Conservation (phyloP, 371 early-diverging fungal genomes). For the Mucor saturninus region DNA sequence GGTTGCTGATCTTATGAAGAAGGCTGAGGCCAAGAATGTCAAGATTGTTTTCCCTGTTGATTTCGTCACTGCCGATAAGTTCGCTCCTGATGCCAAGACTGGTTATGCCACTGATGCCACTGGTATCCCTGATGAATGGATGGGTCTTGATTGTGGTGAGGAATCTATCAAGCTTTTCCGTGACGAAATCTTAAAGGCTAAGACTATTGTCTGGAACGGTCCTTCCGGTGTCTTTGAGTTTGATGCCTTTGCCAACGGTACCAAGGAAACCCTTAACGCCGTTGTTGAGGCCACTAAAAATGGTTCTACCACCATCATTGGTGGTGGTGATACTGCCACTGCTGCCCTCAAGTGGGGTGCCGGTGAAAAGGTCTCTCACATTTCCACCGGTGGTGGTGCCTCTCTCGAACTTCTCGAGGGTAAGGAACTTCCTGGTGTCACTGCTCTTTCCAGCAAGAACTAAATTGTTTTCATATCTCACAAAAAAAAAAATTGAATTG, state of each 20-base stretch:
- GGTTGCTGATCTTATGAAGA: conserved; percentile 81
- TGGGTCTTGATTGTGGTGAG: conserved; percentile 94
- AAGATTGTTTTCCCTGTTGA: conserved; percentile 91
- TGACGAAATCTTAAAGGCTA: conserved; percentile 75
- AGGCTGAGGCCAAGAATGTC: conserved; percentile 89
- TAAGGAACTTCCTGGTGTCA: conserved; percentile 89
- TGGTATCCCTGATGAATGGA: conserved; percentile 92
- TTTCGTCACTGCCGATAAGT: conserved; percentile 88
- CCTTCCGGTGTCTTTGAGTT: conserved; percentile 99
- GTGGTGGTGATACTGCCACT: conserved; percentile 98
- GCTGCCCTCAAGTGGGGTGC: conserved; percentile 91
- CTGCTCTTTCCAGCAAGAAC: conserved; percentile 76
- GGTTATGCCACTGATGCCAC: conserved; percentile 84
- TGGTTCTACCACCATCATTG: conserved; percentile 73
- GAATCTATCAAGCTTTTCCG: conserved; percentile 79
- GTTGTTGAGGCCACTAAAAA: conserved; percentile 83
- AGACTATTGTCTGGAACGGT: conserved; percentile 99
- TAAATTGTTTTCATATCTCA: conserved; percentile 14
- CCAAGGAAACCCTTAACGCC: conserved; percentile 84
- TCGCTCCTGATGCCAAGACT: conserved; percentile 80
- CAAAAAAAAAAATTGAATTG: conserved; percentile 15
- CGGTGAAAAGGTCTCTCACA: conserved; percentile 91
- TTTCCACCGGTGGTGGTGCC: conserved; percentile 98
- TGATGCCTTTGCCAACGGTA: conserved; percentile 90
- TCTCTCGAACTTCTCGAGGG: conserved; percentile 95